Conservation (phyloP, 2,329 filamentous ascomycete species). For the Epichloe gansuensis region DNA sequence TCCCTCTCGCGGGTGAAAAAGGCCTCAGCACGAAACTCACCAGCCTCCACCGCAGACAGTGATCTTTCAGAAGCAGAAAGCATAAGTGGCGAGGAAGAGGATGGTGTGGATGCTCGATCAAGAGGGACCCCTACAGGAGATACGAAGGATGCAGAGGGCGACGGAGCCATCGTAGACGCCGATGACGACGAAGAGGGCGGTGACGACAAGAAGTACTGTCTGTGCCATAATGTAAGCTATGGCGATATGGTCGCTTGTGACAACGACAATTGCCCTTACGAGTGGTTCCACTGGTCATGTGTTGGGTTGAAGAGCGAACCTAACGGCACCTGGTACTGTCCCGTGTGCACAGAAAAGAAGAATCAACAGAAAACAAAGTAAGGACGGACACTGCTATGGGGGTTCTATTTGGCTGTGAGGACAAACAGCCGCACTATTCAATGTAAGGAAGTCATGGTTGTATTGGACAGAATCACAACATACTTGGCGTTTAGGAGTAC, state of each 20-base stretch:
- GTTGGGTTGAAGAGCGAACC: conserved; percentile 58
- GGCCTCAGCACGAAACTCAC: conserved; percentile 44
- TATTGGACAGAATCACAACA: background rate
- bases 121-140: conserved; percentile 22
- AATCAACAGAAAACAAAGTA: conserved; percentile 30
- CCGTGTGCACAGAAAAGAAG: conserved; percentile 44
- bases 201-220: conserved; percentile 72
- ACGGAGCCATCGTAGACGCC: conserved; percentile 43
- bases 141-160: conserved; percentile 30
- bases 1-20: conserved; percentile 51
- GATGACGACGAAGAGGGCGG: conserved; percentile 56
- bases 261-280: conserved; percentile 66
- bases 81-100: conserved; percentile 39
- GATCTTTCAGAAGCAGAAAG: conserved; percentile 53
- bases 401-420: background rate
- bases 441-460: background rate
- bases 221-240: conserved; percentile 72
- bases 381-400: background rate
- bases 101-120: conserved; percentile 22
- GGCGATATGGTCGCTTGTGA: conserved; percentile 86
- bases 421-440: background rate
- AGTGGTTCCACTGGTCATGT: conserved; percentile 82
- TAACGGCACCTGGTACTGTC: conserved; percentile 56
- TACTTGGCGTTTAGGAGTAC: background rate
- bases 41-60: conserved; percentile 50